Base-by-base conservation (phyloP, 73 alveolate genomes). In the Tetrahymena malaccensis region DNA sequence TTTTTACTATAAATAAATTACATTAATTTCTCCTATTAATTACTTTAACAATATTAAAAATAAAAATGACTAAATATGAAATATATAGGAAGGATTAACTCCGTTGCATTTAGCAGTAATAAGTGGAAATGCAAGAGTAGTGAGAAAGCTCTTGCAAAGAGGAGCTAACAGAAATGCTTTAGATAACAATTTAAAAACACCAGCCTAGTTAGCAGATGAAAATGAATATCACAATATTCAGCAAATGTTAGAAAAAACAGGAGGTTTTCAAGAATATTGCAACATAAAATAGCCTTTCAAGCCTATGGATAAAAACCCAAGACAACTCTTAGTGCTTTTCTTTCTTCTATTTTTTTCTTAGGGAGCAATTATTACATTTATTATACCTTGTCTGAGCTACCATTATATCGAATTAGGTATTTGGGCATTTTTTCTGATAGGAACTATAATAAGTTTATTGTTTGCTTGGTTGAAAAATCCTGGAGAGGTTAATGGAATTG, bases 41-140 rank as follows among this genome's bases (percentile, higher is more conserved):
- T 3, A 35, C 43, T 35, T 35, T 70, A 9, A 70, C 17, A 12
- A 25, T 22, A 70, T 1, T 27, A n/a, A 3, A 12, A 70, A 70
- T 31, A 70, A 70, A 11, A 27, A 19, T 50, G 22, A 50, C 0
- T 40, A 70, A 70, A 70, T 70, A 19, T 27, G 5, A 70, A 19
- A 13, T 22, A 70, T 2, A 70, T 70, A 70, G 89, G 89, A 95
- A 55, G 97, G 97, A 43, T 55, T 85, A 85, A 89, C 97, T 22
- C 95, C 97, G 21, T 35, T 95, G 11, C 97, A 95, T 95, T 56
- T 95, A 31, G 95, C 97, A 15, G 85, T 94, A 12, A 95, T 95
- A 93, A 95, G 95, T 85, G 97, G 97, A 16, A 95, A 95, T 89
- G 95, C 94, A 8, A 95, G 97, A 89, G 94, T 95, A 17, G 97